Evolutionary conservation across 1,284 basidiomycete genomes (phyloP).

Genomic region (Vanrija pseudolonga): DNA sequence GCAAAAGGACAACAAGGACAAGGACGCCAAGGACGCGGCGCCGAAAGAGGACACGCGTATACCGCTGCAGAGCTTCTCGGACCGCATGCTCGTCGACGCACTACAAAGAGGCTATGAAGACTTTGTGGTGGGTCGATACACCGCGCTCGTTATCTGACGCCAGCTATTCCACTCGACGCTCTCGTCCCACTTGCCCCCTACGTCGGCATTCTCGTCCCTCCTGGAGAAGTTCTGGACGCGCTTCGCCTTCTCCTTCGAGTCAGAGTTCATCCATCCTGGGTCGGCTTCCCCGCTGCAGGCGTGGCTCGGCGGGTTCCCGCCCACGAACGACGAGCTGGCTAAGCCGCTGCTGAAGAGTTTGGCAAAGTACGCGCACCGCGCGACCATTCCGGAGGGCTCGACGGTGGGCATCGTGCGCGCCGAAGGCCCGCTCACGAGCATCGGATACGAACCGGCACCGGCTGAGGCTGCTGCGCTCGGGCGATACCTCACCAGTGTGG

Average conservation of each 20-base stretch:
- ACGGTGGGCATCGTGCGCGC: not conserved
- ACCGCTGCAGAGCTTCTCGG: conserved; percentile 26
- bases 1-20: not conserved
- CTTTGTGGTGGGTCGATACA: conserved; percentile 28
- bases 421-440: not conserved
- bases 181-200: conserved; percentile 14
- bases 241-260: conserved; percentile 37
- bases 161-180: conserved; percentile 36
- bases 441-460: not conserved
- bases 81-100: conserved; percentile 31
- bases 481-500: conserved; percentile 23
- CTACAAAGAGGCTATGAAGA: conserved; percentile 40
- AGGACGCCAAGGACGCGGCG: conserved; percentile 8
- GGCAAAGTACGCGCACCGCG: no score
- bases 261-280: conserved; percentile 17
- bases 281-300: conserved; percentile 7
- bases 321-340: not conserved
- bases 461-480: conserved; percentile 11
- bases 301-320: conserved; percentile 27
- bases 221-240: conserved; percentile 42
- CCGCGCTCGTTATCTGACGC: conserved; percentile 10
- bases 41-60: conserved; percentile 9
- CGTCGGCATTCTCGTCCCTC: conserved; percentile 14
- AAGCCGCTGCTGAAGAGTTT: not conserved
- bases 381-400: not conserved